Conservation (phyloP, 352 stramenopile genomes). For the Thalassiosira livingstoniorum region DNA sequence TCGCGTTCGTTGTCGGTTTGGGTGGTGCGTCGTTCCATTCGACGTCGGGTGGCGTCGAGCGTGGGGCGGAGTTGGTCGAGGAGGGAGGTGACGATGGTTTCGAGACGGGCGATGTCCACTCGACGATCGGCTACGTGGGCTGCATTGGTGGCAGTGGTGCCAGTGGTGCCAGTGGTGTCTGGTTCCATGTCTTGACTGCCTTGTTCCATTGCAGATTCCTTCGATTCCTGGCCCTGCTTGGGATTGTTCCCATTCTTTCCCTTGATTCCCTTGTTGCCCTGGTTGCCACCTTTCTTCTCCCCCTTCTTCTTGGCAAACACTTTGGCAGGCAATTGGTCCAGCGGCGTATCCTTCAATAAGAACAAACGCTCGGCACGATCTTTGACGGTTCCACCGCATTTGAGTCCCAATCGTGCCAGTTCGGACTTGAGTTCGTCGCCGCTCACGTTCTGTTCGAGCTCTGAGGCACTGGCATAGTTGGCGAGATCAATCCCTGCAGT, state of each 20-base stretch:
- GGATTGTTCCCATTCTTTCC: not conserved
- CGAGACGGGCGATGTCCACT: conserved; percentile 74
- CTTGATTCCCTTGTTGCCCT: not conserved
- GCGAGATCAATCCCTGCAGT: conserved; percentile 64
- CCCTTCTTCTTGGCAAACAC: conserved; percentile 80
- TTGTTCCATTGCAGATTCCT: not conserved
- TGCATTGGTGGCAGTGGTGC: not conserved
- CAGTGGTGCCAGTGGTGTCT: not conserved
- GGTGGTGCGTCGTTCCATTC: conserved; percentile 86
- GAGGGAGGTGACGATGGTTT: conserved; percentile 75
- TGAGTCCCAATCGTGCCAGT: conserved; percentile 91
- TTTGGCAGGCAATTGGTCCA: conserved; percentile 90
- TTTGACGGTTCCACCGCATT: conserved; percentile 94
- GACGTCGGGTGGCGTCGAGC: conserved; percentile 75
- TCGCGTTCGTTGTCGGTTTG: conserved; percentile 87
- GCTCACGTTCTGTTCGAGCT: conserved; percentile 89
- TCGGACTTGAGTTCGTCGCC: conserved; percentile 92
- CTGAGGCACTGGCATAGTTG: conserved; percentile 71
- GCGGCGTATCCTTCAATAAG: conserved; percentile 90
- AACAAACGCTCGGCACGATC: conserved; percentile 93
- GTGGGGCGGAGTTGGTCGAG: conserved; percentile 79
- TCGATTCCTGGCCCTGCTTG: not conserved
- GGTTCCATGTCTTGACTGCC: not conserved
- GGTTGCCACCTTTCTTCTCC: not conserved
- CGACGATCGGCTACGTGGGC: conserved; percentile 58